Conservation (phyloP, 2,329 filamentous ascomycete species). For the Zalaria sp. region DNA sequence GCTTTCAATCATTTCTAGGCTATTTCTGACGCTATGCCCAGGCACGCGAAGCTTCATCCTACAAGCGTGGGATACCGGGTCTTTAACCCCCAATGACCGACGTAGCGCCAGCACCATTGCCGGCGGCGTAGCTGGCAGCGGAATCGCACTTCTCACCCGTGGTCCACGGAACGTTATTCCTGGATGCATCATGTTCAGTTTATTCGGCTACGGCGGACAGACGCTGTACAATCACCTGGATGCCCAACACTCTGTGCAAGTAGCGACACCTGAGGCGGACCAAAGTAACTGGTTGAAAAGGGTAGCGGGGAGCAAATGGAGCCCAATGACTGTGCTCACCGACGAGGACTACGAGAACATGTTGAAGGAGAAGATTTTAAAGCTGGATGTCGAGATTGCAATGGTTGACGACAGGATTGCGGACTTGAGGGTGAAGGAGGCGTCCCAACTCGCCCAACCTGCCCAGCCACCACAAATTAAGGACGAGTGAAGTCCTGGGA, state of each 20-base stretch:
- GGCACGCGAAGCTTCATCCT: constrained; percentile 17
- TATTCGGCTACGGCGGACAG: constrained; percentile 45
- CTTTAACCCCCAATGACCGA: constrained; percentile 44
- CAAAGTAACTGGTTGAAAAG: constrained; percentile 30
- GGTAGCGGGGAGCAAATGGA: constrained; percentile 50
- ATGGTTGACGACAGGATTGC: constrained; percentile 64
- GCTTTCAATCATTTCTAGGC: constrained; percentile 13
- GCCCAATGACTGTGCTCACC: constrained; percentile 53
- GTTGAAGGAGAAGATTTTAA: constrained; percentile 56
- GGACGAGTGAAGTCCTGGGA: too few relatives aligned
- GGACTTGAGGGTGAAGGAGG: constrained; percentile 21
- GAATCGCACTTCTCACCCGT: constrained; percentile 43
- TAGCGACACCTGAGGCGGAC: constrained; percentile 13
- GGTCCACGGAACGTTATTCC: constrained; percentile 41
- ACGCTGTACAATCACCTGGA: constrained; percentile 39
- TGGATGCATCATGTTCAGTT: constrained; percentile 43
- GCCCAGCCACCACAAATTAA: too few relatives aligned
- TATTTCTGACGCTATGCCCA: constrained; percentile 3
- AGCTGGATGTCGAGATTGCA: constrained; percentile 62
- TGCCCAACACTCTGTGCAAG: constrained; percentile 24
- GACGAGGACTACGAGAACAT: constrained; percentile 61
- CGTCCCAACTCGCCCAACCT: too few relatives aligned
- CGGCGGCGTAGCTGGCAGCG: constrained; percentile 49
- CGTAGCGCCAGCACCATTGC: constrained; percentile 55
- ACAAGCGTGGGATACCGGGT: constrained; percentile 18